Conservation (phyloP, 805 yeast species). For the Kodamaea restingae region DNA sequence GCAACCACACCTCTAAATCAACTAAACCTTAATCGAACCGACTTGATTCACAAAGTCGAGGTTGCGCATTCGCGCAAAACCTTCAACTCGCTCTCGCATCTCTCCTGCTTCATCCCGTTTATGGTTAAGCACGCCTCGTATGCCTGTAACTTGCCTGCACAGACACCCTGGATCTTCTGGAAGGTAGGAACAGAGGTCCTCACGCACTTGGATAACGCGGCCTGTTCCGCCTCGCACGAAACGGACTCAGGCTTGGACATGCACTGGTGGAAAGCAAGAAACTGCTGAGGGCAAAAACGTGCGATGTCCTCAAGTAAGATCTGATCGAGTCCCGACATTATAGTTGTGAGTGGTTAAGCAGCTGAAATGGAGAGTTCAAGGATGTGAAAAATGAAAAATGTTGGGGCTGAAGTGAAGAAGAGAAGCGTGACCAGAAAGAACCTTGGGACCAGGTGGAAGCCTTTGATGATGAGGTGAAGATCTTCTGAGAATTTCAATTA, state of each 20-base stretch:
- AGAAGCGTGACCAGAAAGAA: too few species aligned
- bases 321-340: slow-evolving; percentile 49
- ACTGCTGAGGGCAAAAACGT: slow-evolving; percentile 67
- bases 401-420: too few species aligned
- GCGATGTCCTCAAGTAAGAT: slow-evolving; percentile 76
- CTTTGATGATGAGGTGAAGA: too few species aligned
- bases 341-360: too few species aligned
- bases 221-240: slow-evolving; percentile 54
- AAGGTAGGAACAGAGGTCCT: slow-evolving; percentile 64
- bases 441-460: too few species aligned
- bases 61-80: slow-evolving; percentile 65
- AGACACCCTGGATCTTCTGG: slow-evolving; percentile 59
- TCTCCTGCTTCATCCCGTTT: slow-evolving; percentile 40
- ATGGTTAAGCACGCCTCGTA: slow-evolving; percentile 63
- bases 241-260: slow-evolving; percentile 51
- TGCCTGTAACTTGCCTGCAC: slow-evolving; percentile 52
- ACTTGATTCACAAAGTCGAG: slow-evolving; percentile 28
- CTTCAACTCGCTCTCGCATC: slow-evolving; percentile 51
- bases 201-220: slow-evolving; percentile 58
- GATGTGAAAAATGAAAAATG: too few species aligned
- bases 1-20: too few species aligned
- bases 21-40: too few species aligned
- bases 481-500: too few species aligned
- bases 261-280: slow-evolving; percentile 70
- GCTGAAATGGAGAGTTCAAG: too few species aligned